Evolutionary conservation across 139 green algal species (phyloP).

Genomic region (Asterochloris erici): DNA sequence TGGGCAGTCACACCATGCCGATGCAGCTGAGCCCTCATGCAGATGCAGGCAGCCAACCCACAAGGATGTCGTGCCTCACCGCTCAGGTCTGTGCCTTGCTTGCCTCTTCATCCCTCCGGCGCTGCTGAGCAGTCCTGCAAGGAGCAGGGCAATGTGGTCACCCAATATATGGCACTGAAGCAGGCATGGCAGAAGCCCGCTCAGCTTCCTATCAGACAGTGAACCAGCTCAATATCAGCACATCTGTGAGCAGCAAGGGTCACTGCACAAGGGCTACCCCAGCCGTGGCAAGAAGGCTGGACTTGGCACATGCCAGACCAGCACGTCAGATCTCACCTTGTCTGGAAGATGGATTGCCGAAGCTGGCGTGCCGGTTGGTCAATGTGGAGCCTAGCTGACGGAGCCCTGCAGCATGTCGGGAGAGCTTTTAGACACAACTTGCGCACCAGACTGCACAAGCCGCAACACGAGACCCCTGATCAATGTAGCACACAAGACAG

Average conservation of each 20-base stretch:
- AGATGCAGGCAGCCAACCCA: not conserved
- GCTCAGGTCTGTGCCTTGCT: not conserved
- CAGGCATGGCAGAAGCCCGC: conserved; percentile 17
- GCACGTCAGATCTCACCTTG: not conserved
- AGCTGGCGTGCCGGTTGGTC: not conserved
- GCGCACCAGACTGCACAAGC: not conserved
- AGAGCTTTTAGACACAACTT: conserved; percentile 11
- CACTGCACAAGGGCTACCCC: conserved; percentile 25
- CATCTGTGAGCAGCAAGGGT: conserved; percentile 36
- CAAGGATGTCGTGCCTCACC: not conserved
- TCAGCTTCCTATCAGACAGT: conserved; percentile 36
- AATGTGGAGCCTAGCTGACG: not conserved
- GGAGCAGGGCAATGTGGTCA: not conserved
- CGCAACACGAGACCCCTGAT: conserved; percentile 24
- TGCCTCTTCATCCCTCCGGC: not conserved
- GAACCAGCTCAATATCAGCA: conserved; percentile 25
- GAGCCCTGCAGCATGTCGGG: not conserved
- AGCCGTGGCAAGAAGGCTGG: conserved; percentile 42
- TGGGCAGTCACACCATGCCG: not conserved
- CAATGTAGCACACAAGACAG: conserved; percentile 26
- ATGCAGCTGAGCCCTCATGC: not conserved
- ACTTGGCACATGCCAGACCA: not conserved
- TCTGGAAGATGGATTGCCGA: not conserved
- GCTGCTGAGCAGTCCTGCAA: not conserved
- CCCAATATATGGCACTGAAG: not conserved